Base-by-base conservation (phyloP, 805 yeast genomes). In the Candida caryicola region DNA sequence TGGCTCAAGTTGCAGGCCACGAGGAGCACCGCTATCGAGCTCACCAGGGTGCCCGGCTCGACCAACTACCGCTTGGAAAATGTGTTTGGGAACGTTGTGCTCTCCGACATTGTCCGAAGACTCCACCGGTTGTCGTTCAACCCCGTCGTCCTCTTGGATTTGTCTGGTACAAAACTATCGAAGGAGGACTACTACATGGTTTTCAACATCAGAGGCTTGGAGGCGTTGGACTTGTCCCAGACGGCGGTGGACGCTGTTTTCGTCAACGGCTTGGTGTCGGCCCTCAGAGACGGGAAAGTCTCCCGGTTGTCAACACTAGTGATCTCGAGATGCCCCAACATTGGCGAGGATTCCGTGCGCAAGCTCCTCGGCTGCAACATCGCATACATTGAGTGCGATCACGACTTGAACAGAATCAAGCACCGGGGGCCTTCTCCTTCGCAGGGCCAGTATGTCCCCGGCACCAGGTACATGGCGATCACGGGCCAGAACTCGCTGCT, bases 41-140 rank as follows among this genome's bases (percentile, higher is more conserved):
- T 44, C 32, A 39, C 44, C 16, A 40, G 45, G 7, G 37, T 50
- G 14, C 54, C 59, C 17, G 37, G 38, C 13, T 25, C 41, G 17
- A 34, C 37, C 15, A 33, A 26, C 29, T 70, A 68, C 50, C 44
- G 74, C 28, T 34, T 69, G 17, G 73, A 68, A 31, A 65, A 57
- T 33, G 28, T 69, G 4, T 66, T 61, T 39, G 43, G 52, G 16
- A 66, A 67, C 40, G 47, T 62, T 8, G 40, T 47, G 15, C 29
- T 65, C 3, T 17, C 29, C 14, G 61, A 59, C 13, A 32, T 67
- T 3, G 46, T 44, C 2, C 12, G 34, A 6, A 49, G 50, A 28
- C 34, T 63, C 14, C 47, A 45, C 27, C 37, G 39, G 9, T 34
- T 58, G n/a, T 25, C 37, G 12, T 44, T 42, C 41, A 31, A 7